Conservation (phyloP, 495 filamentous ascomycete species). For the Cetradonia linearis region DNA sequence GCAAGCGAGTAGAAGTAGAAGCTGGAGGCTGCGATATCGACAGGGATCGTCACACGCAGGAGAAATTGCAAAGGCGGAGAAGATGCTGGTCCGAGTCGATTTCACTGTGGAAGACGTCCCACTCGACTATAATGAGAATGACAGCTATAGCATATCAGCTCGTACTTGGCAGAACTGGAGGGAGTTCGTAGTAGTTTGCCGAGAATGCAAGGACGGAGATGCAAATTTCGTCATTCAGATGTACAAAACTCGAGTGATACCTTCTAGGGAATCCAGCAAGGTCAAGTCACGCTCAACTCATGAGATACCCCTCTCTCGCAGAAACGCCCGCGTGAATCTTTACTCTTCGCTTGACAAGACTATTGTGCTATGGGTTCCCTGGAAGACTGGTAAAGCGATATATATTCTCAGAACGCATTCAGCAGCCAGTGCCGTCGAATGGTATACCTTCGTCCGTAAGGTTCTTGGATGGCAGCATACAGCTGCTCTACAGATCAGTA, state of each 20-base stretch:
- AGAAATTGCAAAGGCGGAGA: slow-evolving; percentile 63
- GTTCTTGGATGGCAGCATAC: slow-evolving; percentile 50
- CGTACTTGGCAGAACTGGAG: slow-evolving; percentile 56
- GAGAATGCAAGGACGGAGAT: slow-evolving; percentile 44
- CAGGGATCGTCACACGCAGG: slow-evolving; percentile 43
- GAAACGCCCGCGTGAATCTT: slow-evolving; percentile 50
- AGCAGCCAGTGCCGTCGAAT: slow-evolving; percentile 55
- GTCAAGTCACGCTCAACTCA: slow-evolving; percentile 43
- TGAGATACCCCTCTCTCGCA: slow-evolving; percentile 47
- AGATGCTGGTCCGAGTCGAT: slow-evolving; percentile 63
- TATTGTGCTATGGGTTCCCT: slow-evolving; percentile 54
- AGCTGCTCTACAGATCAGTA: slow-evolving; percentile 51
- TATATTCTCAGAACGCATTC: slow-evolving; percentile 60
- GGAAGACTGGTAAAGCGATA: slow-evolving; percentile 48
- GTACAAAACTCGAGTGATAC: slow-evolving; percentile 62
- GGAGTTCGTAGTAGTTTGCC: slow-evolving; percentile 61
- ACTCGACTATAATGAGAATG: slow-evolving; percentile 57
- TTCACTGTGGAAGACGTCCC: slow-evolving; percentile 45
- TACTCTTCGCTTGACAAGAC: slow-evolving; percentile 66
- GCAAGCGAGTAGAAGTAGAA: slow-evolving; percentile 32
- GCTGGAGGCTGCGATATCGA: slow-evolving; percentile 31
- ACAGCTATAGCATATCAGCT: slow-evolving; percentile 51
- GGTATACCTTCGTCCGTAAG: slow-evolving; percentile 62
- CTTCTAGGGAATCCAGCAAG: slow-evolving; percentile 45
- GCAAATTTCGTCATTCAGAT: slow-evolving; percentile 51